Conservation (phyloP, 768 basidiomycete genomes). For the Pisolithus albus region DNA sequence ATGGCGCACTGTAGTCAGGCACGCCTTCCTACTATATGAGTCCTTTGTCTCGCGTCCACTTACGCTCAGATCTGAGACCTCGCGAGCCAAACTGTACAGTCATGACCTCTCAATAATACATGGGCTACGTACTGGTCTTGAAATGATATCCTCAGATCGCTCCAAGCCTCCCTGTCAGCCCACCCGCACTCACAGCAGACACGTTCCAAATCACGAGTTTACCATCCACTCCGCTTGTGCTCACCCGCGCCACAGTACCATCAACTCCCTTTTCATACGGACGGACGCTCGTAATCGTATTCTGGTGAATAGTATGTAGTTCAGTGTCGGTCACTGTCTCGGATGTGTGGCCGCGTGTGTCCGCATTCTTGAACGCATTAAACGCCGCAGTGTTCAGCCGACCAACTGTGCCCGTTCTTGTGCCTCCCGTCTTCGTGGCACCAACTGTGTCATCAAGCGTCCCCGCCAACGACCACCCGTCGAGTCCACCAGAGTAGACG, state of each 20-base stretch:
- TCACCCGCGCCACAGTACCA: conserved; percentile 65
- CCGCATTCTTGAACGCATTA: conserved; percentile 89
- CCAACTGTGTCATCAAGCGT: conserved; percentile 74
- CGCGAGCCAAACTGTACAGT: too few relatives aligned
- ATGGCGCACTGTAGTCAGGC: too few relatives aligned
- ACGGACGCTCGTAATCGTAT: conserved; percentile 91
- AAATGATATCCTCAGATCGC: conserved; percentile 34
- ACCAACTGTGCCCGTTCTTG: conserved; percentile 44
- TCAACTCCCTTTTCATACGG: conserved; percentile 53
- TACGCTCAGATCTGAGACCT: too few relatives aligned
- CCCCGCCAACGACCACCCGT: conserved; percentile 74
- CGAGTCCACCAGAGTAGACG: conserved; percentile 50
- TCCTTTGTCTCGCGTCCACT: too few relatives aligned
- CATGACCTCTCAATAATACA: too few relatives aligned
- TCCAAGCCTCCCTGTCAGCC: conserved; percentile 44
- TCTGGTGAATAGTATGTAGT: conserved; percentile 89
- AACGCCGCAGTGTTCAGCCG: conserved; percentile 91
- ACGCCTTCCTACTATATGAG: too few relatives aligned
- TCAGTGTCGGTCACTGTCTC: conserved; percentile 54
- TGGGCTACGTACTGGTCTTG: too few relatives aligned
- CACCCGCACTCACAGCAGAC: conserved; percentile 41
- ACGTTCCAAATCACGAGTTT: conserved; percentile 87
- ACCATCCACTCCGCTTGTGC: conserved; percentile 92
- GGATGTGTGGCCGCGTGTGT: conserved; percentile 52
- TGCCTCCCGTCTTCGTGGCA: conserved; percentile 28